phyloP scores from a whole-genome alignment of 2,329 filamentous ascomycete genomes.

The Alternaria triticina region DNA sequence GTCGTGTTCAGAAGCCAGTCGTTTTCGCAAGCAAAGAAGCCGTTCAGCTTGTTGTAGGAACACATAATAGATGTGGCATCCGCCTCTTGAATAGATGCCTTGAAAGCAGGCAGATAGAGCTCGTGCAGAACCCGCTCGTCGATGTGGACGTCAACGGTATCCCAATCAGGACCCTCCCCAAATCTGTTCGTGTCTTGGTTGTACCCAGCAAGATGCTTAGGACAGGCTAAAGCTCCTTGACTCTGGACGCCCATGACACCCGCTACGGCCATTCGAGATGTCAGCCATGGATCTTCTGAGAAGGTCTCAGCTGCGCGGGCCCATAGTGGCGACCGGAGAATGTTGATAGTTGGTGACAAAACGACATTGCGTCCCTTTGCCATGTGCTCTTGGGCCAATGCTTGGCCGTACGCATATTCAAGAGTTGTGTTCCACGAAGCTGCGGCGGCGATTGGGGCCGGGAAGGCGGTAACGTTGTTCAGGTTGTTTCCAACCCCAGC shows the following conservation, averaged over 20 bases:
- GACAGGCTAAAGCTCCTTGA: slow-evolving; percentile 8
- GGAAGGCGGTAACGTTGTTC: slow-evolving; percentile 1
- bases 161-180: slow-evolving; percentile 63
- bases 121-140: slow-evolving; percentile 67
- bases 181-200: slow-evolving; percentile 63
- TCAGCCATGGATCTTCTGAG: slow-evolving; percentile 9
- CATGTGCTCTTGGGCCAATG: neutral
- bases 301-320: slow-evolving; percentile 13
- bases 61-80: slow-evolving; percentile 6
- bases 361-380: slow-evolving; percentile 4
- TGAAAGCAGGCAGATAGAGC: slow-evolving; percentile 13
- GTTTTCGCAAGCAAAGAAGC: slow-evolving; percentile 34
- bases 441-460: neutral
- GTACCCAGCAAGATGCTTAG: slow-evolving; percentile 65
- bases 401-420: slow-evolving; percentile 3
- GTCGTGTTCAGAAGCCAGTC: slow-evolving; percentile 54
- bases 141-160: slow-evolving; percentile 65
- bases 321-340: slow-evolving; percentile 9
- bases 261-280: neutral
- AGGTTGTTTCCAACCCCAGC: slow-evolving; percentile 2
- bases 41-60: slow-evolving; percentile 5
- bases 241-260: slow-evolving; percentile 55
- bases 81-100: slow-evolving; percentile 5
- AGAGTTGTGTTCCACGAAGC: neutral
- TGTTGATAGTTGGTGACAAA: slow-evolving; percentile 37